Evolutionary conservation across 202 grass and related monocot species (phyloP).

Genomic region (Setaria viridis): DNA sequence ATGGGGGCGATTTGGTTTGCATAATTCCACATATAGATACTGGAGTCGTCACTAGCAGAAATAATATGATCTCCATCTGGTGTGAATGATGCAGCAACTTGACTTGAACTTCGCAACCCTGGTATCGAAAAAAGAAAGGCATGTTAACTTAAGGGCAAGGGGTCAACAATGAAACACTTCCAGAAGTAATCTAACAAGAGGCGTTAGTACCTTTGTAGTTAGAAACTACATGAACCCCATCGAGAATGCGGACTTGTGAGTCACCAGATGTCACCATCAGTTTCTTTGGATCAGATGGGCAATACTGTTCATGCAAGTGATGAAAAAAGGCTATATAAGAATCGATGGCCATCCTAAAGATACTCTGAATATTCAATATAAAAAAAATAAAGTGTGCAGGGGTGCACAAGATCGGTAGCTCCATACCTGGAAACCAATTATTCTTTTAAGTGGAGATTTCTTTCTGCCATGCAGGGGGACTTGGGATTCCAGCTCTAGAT

Average conservation of each 20-base stretch:
- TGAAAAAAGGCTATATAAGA: slow-evolving; percentile 43
- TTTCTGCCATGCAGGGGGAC: slow-evolving; percentile 71
- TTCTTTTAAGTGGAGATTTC: slow-evolving; percentile 83
- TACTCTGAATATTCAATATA: slow-evolving; percentile 25
- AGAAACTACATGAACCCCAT: slow-evolving; percentile 79
- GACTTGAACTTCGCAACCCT: slow-evolving; percentile 75
- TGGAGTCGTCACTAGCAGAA: slow-evolving; percentile 75
- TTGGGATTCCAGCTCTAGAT: slow-evolving; percentile 73
- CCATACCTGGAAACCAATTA: slow-evolving; percentile 82
- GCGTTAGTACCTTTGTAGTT: slow-evolving; percentile 81
- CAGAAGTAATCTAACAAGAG: slow-evolving; percentile 14
- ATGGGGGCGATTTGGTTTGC: slow-evolving; percentile 57
- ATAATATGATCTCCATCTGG: slow-evolving; percentile 87
- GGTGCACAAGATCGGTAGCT: neutral
- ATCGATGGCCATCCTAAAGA: slow-evolving; percentile 5
- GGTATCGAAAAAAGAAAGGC: neutral
- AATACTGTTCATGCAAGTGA: slow-evolving; percentile 67
- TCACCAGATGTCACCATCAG: slow-evolving; percentile 94
- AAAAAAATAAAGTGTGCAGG: slow-evolving; percentile 6
- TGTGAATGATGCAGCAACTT: slow-evolving; percentile 81
- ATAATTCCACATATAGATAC: slow-evolving; percentile 86
- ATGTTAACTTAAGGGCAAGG: slow-evolving; percentile 18
- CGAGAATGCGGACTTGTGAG: slow-evolving; percentile 83
- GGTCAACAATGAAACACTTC: neutral
- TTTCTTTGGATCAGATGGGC: slow-evolving; percentile 80